Conservation (phyloP, 2,329 filamentous ascomycete species). For the Aschersonia sp. region DNA sequence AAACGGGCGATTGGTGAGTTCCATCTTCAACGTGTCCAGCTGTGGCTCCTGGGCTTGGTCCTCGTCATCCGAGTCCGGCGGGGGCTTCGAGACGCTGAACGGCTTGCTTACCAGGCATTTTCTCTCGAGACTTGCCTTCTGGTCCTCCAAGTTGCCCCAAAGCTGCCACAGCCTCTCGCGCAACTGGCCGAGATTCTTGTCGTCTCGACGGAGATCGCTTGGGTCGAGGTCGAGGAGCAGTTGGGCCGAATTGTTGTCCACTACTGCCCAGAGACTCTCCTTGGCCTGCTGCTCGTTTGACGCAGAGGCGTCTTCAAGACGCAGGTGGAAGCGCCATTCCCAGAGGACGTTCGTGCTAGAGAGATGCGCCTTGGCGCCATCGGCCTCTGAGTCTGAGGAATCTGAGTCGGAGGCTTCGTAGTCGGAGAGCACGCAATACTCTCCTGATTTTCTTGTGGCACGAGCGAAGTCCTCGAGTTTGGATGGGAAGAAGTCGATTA, state of each 20-base stretch:
- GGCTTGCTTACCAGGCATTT: constrained; percentile 1
- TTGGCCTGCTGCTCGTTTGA: constrained; percentile 15
- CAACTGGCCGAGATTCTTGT: constrained; percentile 33
- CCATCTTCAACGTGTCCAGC: constrained; percentile 8
- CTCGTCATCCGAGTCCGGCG: constrained; percentile 7
- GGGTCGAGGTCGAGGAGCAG: constrained; percentile 34
- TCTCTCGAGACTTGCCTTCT: constrained; percentile 24
- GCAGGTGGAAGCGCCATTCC: constrained; percentile 75
- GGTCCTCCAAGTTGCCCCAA: constrained; percentile 78
- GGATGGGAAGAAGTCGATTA: constrained; percentile 67
- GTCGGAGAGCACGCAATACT: constrained; percentile 36
- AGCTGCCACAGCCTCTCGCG: constrained; percentile 60
- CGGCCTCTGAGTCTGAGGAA: constrained; percentile 9
- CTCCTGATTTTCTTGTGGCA: constrained; percentile 23
- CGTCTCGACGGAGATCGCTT: constrained; percentile 39
- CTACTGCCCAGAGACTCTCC: constrained; percentile 49
- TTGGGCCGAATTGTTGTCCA: constrained; percentile 43
- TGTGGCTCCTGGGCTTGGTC: neutral
- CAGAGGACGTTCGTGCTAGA: constrained; percentile 26
- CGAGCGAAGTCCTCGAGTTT: constrained; percentile 57
- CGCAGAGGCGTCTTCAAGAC: constrained; percentile 54
- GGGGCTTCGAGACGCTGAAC: neutral
- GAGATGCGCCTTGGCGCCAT: neutral
- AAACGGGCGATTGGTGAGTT: constrained; percentile 42
- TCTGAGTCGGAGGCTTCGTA: constrained; percentile 13